Evolutionary conservation across 2,329 filamentous ascomycete genomes (phyloP).

Genomic region (Paramyrothecium roridum): DNA sequence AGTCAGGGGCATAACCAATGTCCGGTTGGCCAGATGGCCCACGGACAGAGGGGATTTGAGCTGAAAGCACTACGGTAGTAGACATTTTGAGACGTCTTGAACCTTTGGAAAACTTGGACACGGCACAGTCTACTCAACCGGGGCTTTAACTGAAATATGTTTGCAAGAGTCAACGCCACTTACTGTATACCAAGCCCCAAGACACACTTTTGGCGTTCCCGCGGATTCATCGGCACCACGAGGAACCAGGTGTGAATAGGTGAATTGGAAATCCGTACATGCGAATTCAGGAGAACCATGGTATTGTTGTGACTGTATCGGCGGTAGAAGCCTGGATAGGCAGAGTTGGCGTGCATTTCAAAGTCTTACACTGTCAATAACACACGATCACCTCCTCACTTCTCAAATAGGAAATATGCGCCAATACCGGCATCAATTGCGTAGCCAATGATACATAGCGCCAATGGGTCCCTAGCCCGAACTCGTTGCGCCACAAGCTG

Average conservation of each 20-base stretch:
- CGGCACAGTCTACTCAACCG: too few species aligned
- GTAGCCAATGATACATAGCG: background rate
- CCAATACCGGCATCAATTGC: background rate
- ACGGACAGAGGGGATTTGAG: conserved; percentile 5
- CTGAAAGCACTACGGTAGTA: background rate
- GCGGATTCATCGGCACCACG: too few species aligned
- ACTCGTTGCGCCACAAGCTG: too few species aligned
- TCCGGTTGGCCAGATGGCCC: conserved; percentile 50
- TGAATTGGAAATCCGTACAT: too few species aligned
- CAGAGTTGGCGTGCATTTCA: too few species aligned
- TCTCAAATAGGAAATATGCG: background rate
- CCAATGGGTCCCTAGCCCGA: too few species aligned
- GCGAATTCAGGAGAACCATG: too few species aligned
- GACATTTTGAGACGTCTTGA: background rate
- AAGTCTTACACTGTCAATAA: background rate
- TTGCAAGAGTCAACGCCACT: background rate
- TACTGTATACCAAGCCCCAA: too few species aligned
- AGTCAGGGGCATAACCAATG: conserved; percentile 54
- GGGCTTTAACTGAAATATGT: background rate
- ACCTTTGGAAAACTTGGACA: background rate
- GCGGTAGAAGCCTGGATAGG: too few species aligned
- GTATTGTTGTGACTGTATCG: too few species aligned
- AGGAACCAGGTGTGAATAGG: too few species aligned
- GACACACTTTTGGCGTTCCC: too few species aligned
- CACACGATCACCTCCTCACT: background rate